Base-by-base conservation (phyloP, 352 stramenopile genomes). In the Phytophthora citricola region DNA sequence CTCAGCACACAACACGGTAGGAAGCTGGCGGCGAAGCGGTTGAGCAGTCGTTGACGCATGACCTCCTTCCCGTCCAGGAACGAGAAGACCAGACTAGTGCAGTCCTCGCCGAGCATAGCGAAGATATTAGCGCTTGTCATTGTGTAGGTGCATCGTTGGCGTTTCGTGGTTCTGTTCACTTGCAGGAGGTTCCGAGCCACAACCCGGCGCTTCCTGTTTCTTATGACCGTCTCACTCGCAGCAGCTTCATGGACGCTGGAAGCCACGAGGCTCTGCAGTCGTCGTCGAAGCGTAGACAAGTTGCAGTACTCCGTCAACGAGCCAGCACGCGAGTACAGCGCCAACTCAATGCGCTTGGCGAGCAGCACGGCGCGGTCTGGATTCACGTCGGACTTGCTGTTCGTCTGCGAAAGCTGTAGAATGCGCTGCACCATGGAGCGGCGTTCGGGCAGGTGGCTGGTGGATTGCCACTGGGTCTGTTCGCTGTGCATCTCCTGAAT, bases 341-440 rank as follows among this genome's bases (percentile, higher is more conserved):
- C 85, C 8, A 94, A 32, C 36, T 94, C 86, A 47, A 94, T 91
- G 47, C 79, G 86, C 49, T 91, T 92, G 3, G 83, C 85, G 22
- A 93, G 68, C 22, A 76, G 29, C 60, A 76, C 64, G n/a, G 54
- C 60, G 31, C 66, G 38, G 10, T 65, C 26, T 4, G 52, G 32
- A 29, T 53, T 58, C 38, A 55, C 49, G 41, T 61, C 41, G 51
- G 36, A 40, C 49, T 63, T 83, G 31, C 20, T 58, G 50, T 32
- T 59, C 40, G 38, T 46, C 45, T 71, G 72, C 15, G 82, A 89
- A 36, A 93, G 78, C 45, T 84, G 72, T 43, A 92, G 68, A 41
- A 94, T 90, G 15, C 77, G 84, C 52, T 90, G 82, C 14, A 92
- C 82, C 76, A 94, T 91, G 27, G 76, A 58, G 4, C 86, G 79